These are phyloP conservation scores for Krasilnikovozyma curviuscula DNA, from an alignment of 768 basidiomycete species.

Conservation along the genomic window DNA sequence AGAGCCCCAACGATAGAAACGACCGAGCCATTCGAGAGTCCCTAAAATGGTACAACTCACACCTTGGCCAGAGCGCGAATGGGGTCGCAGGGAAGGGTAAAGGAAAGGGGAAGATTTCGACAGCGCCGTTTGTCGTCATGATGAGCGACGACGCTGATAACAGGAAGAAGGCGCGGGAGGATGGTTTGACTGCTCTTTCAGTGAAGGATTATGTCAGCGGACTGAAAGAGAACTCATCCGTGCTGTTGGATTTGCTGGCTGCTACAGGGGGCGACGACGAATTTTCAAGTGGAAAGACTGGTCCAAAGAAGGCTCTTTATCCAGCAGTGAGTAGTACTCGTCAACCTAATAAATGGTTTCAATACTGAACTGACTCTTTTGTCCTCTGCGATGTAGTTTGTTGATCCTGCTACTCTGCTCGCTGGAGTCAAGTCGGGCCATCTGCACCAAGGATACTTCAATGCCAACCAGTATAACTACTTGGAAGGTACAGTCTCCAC, in stretches of 20 bases:
- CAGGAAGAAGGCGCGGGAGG: conserved; percentile 47
- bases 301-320: conserved; percentile 30
- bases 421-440: conserved; percentile 71
- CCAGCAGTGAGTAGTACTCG: conserved; percentile 37
- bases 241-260: conserved; percentile 65
- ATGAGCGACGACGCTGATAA: conserved; percentile 82
- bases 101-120: conserved; percentile 31
- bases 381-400: conserved; percentile 38
- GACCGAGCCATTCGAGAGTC: conserved; percentile 86
- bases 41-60: conserved; percentile 65
- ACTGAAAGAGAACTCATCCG: conserved; percentile 35
- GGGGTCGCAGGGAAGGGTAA: conserved; percentile 34
- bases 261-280: conserved; percentile 36
- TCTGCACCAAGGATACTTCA: conserved; percentile 83
- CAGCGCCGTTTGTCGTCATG: conserved; percentile 39
- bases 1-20: conserved; percentile 82
- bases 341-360: not conserved
- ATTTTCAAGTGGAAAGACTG: conserved; percentile 15
- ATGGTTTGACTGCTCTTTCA: conserved; percentile 43
- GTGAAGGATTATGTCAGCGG: conserved; percentile 67
- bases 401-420: conserved; percentile 46
- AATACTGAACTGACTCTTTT: not conserved
- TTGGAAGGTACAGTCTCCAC: conserved; percentile 78
- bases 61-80: no score
- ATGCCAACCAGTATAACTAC: conserved; percentile 88